Conservation (phyloP, 768 basidiomycete species). For the Tylopilus sp. region DNA sequence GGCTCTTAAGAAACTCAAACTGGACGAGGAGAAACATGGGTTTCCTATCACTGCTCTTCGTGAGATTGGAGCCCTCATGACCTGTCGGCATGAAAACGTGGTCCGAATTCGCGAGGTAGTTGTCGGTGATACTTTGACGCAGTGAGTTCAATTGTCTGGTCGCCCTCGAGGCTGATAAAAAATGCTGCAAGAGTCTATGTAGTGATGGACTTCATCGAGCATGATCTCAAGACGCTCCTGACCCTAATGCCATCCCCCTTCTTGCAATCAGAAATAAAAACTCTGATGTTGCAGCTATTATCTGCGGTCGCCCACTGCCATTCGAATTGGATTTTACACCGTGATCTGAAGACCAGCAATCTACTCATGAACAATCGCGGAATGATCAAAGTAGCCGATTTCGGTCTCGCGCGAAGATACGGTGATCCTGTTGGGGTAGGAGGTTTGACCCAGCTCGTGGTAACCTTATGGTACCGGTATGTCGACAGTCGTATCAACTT, state of each 20-base stretch:
- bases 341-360: conserved; percentile 97
- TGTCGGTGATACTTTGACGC: conserved; percentile 96
- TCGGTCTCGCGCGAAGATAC: conserved; percentile 92
- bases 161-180: conserved; percentile 7
- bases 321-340: conserved; percentile 95
- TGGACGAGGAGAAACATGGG: conserved; percentile 98
- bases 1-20: conserved; percentile 95
- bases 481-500: conserved; percentile 24
- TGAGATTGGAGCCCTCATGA: conserved; percentile 96
- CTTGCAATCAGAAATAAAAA: conserved; percentile 97
- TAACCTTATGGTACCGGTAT: conserved; percentile 98
- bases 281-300: conserved; percentile 87
- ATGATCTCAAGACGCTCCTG: conserved; percentile 95
- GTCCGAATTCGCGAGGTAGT: conserved; percentile 97
- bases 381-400: conserved; percentile 98
- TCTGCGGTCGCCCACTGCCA: conserved; percentile 95
- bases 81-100: conserved; percentile 91
- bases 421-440: conserved; percentile 95
- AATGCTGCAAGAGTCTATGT: conserved; percentile 79
- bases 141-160: conserved; percentile 61
- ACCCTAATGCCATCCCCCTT: conserved; percentile 96
- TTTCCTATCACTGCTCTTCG: conserved; percentile 96
- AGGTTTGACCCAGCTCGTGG: conserved; percentile 97
- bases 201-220: conserved; percentile 99
- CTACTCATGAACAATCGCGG: conserved; percentile 98